These are phyloP conservation scores for Candida rishiriensis DNA, from an alignment of 805 yeast genomes.

Conservation along the genomic window DNA sequence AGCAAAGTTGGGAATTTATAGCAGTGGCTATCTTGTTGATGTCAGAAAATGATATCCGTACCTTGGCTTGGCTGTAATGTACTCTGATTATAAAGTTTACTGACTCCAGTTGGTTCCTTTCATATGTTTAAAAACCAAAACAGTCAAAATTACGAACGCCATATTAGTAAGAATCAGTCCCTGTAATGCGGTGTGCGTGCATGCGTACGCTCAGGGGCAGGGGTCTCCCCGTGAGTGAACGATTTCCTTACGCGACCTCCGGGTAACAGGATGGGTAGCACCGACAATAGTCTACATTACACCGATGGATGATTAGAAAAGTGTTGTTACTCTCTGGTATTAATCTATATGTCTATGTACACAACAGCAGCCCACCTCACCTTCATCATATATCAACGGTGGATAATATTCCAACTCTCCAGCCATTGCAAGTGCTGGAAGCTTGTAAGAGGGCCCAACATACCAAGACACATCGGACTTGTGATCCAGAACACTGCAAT, in stretches of 20 bases:
- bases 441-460: slow-evolving; percentile 43
- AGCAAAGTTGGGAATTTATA: neutral
- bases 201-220: no score
- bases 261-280: neutral
- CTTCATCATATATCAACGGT: no score
- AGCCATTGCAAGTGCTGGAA: slow-evolving; percentile 47
- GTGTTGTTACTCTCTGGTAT: neutral
- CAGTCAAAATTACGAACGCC: no score
- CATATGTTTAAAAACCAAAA: no score
- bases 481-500: slow-evolving; percentile 55
- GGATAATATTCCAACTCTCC: slow-evolving; percentile 14
- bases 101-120: no score
- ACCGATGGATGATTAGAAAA: neutral
- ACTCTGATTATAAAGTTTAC: no score
- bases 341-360: slow-evolving; percentile 1
- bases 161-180: neutral
- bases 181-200: no score
- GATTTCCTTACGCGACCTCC: neutral
- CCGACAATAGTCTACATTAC: no score
- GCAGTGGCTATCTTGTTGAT: no score
- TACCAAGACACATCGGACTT: slow-evolving; percentile 62
- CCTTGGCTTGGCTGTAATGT: no score
- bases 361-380: no score
- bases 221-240: neutral
- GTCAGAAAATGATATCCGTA: no score